These are phyloP conservation scores for Leishmania amazonensis DNA, from an alignment of 208 protist genomes.

Conservation along the genomic window DNA sequence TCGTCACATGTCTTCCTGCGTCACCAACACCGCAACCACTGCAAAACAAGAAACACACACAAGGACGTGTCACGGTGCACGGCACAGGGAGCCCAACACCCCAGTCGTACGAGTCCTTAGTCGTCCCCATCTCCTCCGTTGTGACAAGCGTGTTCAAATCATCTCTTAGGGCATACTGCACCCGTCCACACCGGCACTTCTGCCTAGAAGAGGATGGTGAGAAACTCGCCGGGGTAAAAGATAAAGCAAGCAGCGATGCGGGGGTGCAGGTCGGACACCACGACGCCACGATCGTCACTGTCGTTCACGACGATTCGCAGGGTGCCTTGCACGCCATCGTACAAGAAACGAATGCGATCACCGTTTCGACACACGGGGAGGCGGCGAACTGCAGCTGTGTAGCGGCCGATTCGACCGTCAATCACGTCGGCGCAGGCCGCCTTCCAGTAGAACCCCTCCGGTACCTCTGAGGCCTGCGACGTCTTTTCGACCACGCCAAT, in stretches of 20 bases:
- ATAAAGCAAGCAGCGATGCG: constrained; percentile 80
- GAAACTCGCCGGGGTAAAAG: constrained; percentile 73
- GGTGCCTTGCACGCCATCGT: constrained; percentile 40
- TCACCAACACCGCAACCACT: not conserved
- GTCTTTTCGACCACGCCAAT: constrained; percentile 76
- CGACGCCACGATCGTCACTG: constrained; percentile 46
- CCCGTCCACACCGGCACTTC: not conserved
- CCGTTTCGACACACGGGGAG: constrained; percentile 69
- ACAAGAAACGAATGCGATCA: constrained; percentile 63
- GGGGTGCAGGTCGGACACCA: constrained; percentile 57
- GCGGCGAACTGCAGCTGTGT: constrained; percentile 35
- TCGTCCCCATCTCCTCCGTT: not conserved
- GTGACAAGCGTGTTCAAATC: not conserved
- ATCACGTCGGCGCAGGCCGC: constrained; percentile 48
- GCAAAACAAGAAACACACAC: not conserved
- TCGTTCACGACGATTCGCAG: constrained; percentile 61
- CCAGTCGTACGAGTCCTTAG: not conserved
- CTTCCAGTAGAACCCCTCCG: constrained; percentile 88
- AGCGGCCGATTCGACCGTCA: constrained; percentile 62
- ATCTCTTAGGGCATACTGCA: not conserved
- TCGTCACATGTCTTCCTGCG: not conserved
- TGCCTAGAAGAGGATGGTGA: constrained; percentile 63
- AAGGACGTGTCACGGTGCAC: not conserved
- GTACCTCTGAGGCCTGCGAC: constrained; percentile 25
- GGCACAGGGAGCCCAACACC: not conserved